Conservation (phyloP, 2,329 filamentous ascomycete species). For the Cryphonectria parasitica region DNA sequence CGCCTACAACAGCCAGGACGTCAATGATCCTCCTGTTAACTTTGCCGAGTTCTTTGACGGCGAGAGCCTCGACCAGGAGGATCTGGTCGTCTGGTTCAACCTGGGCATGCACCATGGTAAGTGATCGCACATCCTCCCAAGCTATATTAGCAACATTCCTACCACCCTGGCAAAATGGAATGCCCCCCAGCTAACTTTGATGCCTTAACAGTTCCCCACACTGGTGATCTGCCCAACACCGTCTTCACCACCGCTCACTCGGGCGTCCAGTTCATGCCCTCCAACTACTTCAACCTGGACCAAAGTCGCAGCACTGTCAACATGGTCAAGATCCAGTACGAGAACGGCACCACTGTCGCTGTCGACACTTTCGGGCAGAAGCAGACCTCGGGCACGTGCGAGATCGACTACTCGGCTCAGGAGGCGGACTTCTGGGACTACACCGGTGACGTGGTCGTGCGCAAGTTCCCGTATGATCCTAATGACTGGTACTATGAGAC, state of each 20-base stretch:
- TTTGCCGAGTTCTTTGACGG: conserved; percentile 54
- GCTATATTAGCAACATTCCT: too few species aligned
- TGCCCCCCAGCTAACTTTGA: conserved; percentile 3
- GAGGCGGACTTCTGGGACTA: conserved; percentile 37
- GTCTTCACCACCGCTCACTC: conserved; percentile 53
- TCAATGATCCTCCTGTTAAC: conserved; percentile 52
- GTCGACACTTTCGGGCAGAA: conserved; percentile 41
- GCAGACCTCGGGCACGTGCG: conserved; percentile 33
- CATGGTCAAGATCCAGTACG: conserved; percentile 45
- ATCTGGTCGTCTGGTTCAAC: conserved; percentile 57
- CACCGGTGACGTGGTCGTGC: conserved; percentile 40
- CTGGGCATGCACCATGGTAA: conserved; percentile 56
- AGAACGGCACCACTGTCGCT: conserved; percentile 34
- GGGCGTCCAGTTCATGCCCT: conserved; percentile 47
- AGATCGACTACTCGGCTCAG: conserved; percentile 34
- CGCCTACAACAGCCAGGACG: conserved; percentile 49
- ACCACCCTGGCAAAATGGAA: too few species aligned
- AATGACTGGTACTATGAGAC: conserved; percentile 41
- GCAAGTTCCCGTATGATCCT: conserved; percentile 45
- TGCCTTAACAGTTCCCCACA: conserved; percentile 38
- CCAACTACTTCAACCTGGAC: conserved; percentile 49
- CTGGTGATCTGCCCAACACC: conserved; percentile 47
- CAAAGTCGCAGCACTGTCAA: conserved; percentile 45
- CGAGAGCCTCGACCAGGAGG: conserved; percentile 47
- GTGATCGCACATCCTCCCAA: neutral